phyloP scores from a whole-genome alignment of 116 monocot species.

The Phalaenopsis hybrid region DNA sequence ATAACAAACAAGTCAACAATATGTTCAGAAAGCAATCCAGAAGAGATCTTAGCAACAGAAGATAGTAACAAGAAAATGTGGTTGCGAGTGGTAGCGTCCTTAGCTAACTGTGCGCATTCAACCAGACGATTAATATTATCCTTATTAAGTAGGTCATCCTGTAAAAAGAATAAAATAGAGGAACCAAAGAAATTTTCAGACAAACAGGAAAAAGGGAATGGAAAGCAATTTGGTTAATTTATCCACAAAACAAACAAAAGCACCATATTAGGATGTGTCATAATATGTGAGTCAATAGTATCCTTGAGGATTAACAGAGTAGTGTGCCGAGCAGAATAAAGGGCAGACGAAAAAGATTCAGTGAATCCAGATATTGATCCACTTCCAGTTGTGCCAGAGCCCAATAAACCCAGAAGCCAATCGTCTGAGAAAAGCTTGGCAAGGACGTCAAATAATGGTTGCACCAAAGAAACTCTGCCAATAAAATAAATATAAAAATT shows the following conservation, averaged over 20 bases:
- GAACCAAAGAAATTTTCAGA: neutral
- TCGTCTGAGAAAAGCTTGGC: slow-evolving; percentile 40
- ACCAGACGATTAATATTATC: slow-evolving; percentile 33
- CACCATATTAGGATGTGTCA: slow-evolving; percentile 19
- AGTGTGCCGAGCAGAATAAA: slow-evolving; percentile 42
- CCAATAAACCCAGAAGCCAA: slow-evolving; percentile 25
- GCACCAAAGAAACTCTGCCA: slow-evolving; percentile 36
- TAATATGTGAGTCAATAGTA: slow-evolving; percentile 30
- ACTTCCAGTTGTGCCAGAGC: slow-evolving; percentile 14
- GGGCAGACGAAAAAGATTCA: slow-evolving; percentile 17
- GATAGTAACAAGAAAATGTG: slow-evolving; percentile 48
- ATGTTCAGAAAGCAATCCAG: slow-evolving; percentile 38
- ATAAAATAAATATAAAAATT: neutral
- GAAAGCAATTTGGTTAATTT: neutral
- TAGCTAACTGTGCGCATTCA: slow-evolving; percentile 28
- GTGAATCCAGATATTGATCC: slow-evolving; percentile 18
- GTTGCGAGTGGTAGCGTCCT: slow-evolving; percentile 43
- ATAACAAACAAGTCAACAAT: slow-evolving; percentile 43
- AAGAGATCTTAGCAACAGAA: slow-evolving; percentile 45
- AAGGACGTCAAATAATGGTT: slow-evolving; percentile 43
- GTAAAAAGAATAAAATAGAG: slow-evolving; percentile 10
- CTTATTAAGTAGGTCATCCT: slow-evolving; percentile 30
- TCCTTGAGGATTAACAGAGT: slow-evolving; percentile 50
- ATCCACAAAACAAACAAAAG: neutral
- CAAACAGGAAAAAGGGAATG: neutral